Evolutionary conservation across 495 filamentous ascomycete species (phyloP), one percentile per base, ranked within the genome.

Genomic region (Hypoxylon lenormandii): DNA sequence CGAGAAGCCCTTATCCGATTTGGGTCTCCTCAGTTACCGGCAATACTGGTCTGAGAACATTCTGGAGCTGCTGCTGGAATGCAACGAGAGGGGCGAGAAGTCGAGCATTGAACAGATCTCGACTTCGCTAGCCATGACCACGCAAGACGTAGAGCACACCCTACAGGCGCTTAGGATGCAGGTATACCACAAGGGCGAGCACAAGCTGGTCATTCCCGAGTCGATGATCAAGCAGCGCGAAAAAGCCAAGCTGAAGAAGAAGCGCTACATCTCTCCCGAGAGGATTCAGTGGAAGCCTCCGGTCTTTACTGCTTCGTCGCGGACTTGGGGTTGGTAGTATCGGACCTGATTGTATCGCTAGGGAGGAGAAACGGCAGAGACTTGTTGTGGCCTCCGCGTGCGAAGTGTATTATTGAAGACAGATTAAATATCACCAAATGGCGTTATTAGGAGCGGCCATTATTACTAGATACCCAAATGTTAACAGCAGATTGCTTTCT

Each of bases 1-100:
- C 0, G 95, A 98, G 76, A 98, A 98, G 74, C 95, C 95, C 0
- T 88, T 98, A 2, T 95, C 91, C 58, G 95, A 98, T 83, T 77
- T 98, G 38, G 95, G 95, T 51, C 79, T 98, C 22, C 82, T 98
- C 16, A 90, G 92, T 53, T 98, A 98, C 78, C 87, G 96, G 46
- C 93, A 95, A 49, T 98, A 97, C 79, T 98, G 95, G 95, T 91
- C 92, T 16, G 94, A 97, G 76, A 94, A 91, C 11, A 90, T 98
- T 46, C 85, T 97, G 3, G 93, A 97, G 55, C 73, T 95, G 16
- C 81, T 98, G 30, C 80, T 93, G 16, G 87, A 90, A 46, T 82
- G 79, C 46, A 83, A 84, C 66, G 83, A 83, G 48, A 67, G 74
- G n/a, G 83, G 84, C 8, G 89, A 91, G 46, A 86, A 90, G 53